A percentile compares a stretch with the other conserved stretches of the same genome.
Conservation (phyloP, 371 early-diverging fungal species). For the Apophysomyces variabilis region DNA sequence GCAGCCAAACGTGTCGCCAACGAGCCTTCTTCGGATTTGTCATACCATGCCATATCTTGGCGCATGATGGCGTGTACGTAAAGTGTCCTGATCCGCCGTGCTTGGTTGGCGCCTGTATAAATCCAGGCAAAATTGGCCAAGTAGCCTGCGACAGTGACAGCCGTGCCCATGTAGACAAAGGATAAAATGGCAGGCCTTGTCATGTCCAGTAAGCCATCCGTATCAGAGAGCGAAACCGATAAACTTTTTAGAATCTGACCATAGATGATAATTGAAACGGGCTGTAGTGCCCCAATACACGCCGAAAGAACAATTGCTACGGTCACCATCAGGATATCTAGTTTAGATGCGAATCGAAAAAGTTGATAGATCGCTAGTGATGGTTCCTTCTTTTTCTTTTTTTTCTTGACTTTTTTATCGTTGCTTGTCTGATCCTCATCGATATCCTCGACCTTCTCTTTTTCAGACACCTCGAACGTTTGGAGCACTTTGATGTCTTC, state of each 20-base stretch:
- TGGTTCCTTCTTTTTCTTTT: constrained; percentile 43
- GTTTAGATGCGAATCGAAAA: constrained; percentile 42
- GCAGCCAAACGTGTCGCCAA: constrained; percentile 78
- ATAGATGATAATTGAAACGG: constrained; percentile 45
- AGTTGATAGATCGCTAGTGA: constrained; percentile 35
- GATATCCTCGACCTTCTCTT: neutral
- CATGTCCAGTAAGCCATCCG: constrained; percentile 20
- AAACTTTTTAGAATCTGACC: constrained; percentile 38
- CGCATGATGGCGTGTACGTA: constrained; percentile 83
- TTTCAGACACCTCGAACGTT: neutral
- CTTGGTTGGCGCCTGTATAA: constrained; percentile 43
- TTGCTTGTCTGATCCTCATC: constrained; percentile 9
- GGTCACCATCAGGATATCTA: constrained; percentile 29
- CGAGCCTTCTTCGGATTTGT: constrained; percentile 71
- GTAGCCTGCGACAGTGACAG: constrained; percentile 40
- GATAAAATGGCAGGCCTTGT: constrained; percentile 35
- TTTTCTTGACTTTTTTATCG: constrained; percentile 34
- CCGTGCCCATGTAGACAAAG: constrained; percentile 57
- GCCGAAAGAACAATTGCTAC: constrained; percentile 31
- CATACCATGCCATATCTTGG: constrained; percentile 94
- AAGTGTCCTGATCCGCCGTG: constrained; percentile 41
- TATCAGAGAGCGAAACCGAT: constrained; percentile 16
- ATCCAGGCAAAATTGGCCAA: constrained; percentile 45
- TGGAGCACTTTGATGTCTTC: neutral
- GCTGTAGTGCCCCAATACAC: constrained; percentile 48